Evolutionary conservation across 83 land plant species (phyloP), one percentile per base, ranked within the genome.

Genomic region (Isoetes engelmannii): DNA sequence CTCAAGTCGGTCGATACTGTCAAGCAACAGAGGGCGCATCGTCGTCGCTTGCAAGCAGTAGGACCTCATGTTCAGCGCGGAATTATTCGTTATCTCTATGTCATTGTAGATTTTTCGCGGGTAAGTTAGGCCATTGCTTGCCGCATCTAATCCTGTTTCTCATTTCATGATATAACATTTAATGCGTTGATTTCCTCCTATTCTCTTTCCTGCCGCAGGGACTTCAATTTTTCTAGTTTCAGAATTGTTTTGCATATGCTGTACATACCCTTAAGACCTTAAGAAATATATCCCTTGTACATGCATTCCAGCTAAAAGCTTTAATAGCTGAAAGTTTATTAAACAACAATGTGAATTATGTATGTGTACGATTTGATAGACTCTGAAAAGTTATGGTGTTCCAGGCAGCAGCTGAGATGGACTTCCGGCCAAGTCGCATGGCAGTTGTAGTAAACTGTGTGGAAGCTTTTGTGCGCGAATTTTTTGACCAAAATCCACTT

Each of bases 401-500:
- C 47, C 76, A 95, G 99, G 99, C 99, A 81, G 99, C 99, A 58
- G 75, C 81, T 50, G 94, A 91, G 81, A 86, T 75, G 73, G 99
- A 95, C 78, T 89, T 82, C 48, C 70, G 80, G 18, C 99, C 99
- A 4, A 88, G 82, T 66, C 79, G 97, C 41, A 88, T 88, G 86
- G 90, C 74, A 61, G 87, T 87, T 9, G 87, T 91, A 71, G 89
- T 86, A 44, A 89, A 91, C 79, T 72, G 81, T 69, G 87, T 86
- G 4, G 94, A 95, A 67, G 87, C 87, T 28, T 95, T 95, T 62
- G 82, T 95, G 45, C 84, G 94, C 67, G 99, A 95, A 70, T 95
- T 86, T 68, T 95, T 95, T 81, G 99, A 95, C 73, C 99, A 95
- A 78, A 95, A 95, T 70, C 99, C 99, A n/a, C 83, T 95, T 21